A percentile compares a stretch with the other conserved stretches of the same genome.
These are phyloP conservation scores for Boletus fagicola DNA, from an alignment of 768 basidiomycete species.

Conservation along the genomic window DNA sequence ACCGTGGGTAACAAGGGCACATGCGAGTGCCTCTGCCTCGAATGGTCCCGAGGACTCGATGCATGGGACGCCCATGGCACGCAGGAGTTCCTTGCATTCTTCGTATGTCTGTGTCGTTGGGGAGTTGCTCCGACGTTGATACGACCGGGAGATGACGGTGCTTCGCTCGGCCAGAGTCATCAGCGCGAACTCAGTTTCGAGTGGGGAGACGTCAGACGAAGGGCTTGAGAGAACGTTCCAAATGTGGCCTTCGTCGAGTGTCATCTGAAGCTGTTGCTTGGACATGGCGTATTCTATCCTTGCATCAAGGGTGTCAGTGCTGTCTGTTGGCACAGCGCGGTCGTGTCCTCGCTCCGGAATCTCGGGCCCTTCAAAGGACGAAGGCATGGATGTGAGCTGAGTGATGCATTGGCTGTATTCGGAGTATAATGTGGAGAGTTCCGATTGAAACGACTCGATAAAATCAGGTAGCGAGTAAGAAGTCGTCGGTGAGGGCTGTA, in stretches of 20 bases:
- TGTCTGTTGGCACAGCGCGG: slow-evolving; percentile 1
- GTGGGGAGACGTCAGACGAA: slow-evolving; percentile 10
- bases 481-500: slow-evolving; percentile 10
- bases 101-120: slow-evolving; percentile 67
- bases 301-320: slow-evolving; percentile 33
- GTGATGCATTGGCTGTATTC: slow-evolving; percentile 49
- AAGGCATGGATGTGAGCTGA: slow-evolving; percentile 43
- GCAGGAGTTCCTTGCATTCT: slow-evolving; percentile 66
- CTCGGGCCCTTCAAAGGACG: slow-evolving; percentile 23
- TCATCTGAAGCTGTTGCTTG: slow-evolving; percentile 59
- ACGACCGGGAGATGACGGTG: slow-evolving; percentile 58
- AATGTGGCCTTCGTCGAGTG: slow-evolving; percentile 56
- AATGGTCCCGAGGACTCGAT: slow-evolving; percentile 64
- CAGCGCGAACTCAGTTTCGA: slow-evolving; percentile 25
- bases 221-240: slow-evolving; percentile 47
- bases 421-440: slow-evolving; percentile 47
- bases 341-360: slow-evolving; percentile 7
- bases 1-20: slow-evolving; percentile 71
- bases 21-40: slow-evolving; percentile 87
- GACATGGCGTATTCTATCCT: slow-evolving; percentile 51
- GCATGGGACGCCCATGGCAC: slow-evolving; percentile 81
- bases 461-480: slow-evolving; percentile 7
- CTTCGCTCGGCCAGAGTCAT: slow-evolving; percentile 50
- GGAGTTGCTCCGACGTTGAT: slow-evolving; percentile 55
- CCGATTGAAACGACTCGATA: slow-evolving; percentile 34